Conservation (phyloP, 2,329 filamentous ascomycete genomes). For the Hymenoscyphus fructigenus region DNA sequence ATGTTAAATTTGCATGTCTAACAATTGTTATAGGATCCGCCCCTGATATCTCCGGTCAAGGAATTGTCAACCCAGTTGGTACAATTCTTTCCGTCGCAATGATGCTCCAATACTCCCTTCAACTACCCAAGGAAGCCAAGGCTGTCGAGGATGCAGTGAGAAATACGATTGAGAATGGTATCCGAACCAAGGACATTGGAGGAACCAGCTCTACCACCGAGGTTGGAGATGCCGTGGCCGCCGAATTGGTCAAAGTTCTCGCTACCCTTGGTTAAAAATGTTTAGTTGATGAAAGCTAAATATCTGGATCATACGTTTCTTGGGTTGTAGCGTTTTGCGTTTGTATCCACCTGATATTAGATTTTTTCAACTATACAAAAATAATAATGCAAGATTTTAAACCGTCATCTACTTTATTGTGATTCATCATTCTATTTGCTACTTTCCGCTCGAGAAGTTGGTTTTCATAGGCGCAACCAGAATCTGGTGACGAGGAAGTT, state of each 20-base stretch:
- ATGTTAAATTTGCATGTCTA: background rate
- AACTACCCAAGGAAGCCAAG: conserved; percentile 72
- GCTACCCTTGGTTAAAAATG: background rate
- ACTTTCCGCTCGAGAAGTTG: too few relatives aligned
- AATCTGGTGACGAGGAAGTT: too few relatives aligned
- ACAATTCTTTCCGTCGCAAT: conserved; percentile 91
- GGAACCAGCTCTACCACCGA: conserved; percentile 71
- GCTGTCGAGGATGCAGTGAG: conserved; percentile 80
- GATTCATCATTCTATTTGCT: too few relatives aligned
- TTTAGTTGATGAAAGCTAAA: background rate
- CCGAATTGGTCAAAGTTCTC: conserved; percentile 70
- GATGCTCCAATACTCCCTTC: conserved; percentile 93
- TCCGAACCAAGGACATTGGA: conserved; percentile 82
- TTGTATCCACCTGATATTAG: conserved; percentile 3
- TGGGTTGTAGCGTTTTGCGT: background rate
- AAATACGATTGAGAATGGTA: conserved; percentile 73
- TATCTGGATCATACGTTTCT: background rate
- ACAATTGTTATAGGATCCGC: conserved; percentile 63
- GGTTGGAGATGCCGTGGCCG: conserved; percentile 79
- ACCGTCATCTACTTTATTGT: too few relatives aligned
- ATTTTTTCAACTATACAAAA: background rate
- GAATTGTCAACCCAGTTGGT: conserved; percentile 88
- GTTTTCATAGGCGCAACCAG: too few relatives aligned
- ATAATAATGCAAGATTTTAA: background rate
- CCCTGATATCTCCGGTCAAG: conserved; percentile 89